Evolutionary conservation across 164 flowering plant species (phyloP).

Genomic region (Brasenia schreberi): DNA sequence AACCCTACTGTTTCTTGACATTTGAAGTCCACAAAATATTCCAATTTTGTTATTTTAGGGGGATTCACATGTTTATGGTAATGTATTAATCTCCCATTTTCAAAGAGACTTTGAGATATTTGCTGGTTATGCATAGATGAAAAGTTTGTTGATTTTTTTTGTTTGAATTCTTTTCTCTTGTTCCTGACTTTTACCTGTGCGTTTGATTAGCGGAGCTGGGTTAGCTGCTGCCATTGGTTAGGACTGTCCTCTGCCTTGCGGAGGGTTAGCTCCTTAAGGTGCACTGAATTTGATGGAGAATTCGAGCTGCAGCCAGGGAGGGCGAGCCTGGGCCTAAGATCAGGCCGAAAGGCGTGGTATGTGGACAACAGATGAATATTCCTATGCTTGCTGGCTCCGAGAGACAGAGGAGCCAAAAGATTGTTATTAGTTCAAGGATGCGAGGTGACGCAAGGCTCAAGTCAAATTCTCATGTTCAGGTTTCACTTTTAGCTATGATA

Average conservation of each 20-base stretch:
- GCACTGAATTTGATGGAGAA: too few species aligned
- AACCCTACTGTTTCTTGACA: neutral
- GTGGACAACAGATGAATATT: conserved; percentile 3
- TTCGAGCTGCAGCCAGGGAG: too few species aligned
- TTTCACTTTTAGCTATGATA: too few species aligned
- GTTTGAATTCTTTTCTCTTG: neutral
- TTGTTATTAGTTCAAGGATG: too few species aligned
- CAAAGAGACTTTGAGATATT: neutral
- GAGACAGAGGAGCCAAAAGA: neutral
- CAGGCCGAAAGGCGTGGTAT: conserved; percentile 3
- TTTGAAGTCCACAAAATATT: neutral
- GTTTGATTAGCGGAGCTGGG: neutral
- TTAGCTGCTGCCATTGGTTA: neutral
- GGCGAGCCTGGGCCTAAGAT: conserved; percentile 3
- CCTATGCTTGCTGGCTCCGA: conserved; percentile 1
- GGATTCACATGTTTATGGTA: neutral
- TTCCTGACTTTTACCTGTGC: neutral
- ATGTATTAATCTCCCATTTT: neutral
- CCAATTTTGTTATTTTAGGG: neutral
- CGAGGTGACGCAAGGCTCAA: too few species aligned
- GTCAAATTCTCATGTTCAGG: too few species aligned
- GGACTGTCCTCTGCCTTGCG: too few species aligned
- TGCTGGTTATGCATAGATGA: neutral
- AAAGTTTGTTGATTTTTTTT: too few species aligned
- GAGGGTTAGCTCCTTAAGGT: too few species aligned